Base-by-base conservation (phyloP, 1,284 basidiomycete species). In the Tylopilus sp. region DNA sequence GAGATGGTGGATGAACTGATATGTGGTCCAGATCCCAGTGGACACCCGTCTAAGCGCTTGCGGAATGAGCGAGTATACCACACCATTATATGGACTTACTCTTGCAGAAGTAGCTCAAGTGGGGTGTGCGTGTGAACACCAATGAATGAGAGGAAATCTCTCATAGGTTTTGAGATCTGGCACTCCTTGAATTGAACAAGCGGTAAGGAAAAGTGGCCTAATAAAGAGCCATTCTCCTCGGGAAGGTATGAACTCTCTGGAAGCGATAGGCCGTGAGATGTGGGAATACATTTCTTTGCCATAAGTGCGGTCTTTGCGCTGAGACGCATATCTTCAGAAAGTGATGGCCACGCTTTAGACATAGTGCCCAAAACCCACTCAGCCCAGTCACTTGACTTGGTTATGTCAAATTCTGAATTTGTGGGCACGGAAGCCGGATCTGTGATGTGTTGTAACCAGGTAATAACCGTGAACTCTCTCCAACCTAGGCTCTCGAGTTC, bases 1-100 rank as follows among this genome's bases (percentile, higher is more conserved):
- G 12, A 98, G 87, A 74, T 97, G 96, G 74, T 91, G 91, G 67
- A 92, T 88, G 18, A 96, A 83, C 57, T 92, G 89, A 4, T 86
- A 81, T 39, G 89, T 88, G 0, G 87, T 89, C 92, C 92, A 93
- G 69, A 92, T 90, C 51, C 91, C 91, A 3, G 91, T 91, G 75
- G 89, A 90, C 65, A 93, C 39, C 87, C 89, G 93, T 92, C 69
- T 93, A 94, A 38, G 22, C 0, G 5, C 15, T 15, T 19, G 33
- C 32, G 3, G 26, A 52, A 26, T 56, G 8, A 67, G 51, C 6
- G 6, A 53, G 4, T 18, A 44, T 18, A 26, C 7, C 10, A 16
- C 39, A 12, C 16, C 39, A 12, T 12, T 12, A 16, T 12, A 12
- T 39, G 39, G 39, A 39, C 39, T 39, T 39, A 39, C 39, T 16